phyloP scores from a whole-genome alignment of 2,329 filamentous ascomycete species.

The Cladosporium oxysporum region DNA sequence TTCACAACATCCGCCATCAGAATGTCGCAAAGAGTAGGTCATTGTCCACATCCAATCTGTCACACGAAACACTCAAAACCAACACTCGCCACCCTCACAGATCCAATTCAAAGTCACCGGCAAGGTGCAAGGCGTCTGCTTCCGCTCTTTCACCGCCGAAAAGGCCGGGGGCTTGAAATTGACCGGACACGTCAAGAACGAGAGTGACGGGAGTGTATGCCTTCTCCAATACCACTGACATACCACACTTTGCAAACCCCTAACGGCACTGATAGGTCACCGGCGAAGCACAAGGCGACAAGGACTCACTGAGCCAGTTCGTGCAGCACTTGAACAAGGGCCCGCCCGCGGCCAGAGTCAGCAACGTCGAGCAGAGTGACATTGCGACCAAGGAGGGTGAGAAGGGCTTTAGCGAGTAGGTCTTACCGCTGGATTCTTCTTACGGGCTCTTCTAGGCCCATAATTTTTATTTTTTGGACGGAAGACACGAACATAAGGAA shows the following conservation, averaged over 20 bases:
- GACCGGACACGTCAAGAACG: conserved; percentile 51
- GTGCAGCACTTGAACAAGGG: conserved; percentile 75
- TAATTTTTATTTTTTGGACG: neutral
- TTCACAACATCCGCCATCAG: conserved; percentile 18
- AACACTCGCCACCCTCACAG: conserved; percentile 30
- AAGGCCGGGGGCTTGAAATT: conserved; percentile 47
- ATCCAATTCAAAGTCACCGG: conserved; percentile 52
- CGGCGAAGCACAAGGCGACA: conserved; percentile 81
- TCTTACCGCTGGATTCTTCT: neutral
- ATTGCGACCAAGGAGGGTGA: conserved; percentile 68
- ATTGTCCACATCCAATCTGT: neutral
- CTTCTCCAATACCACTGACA: neutral
- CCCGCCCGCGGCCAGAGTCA: conserved; percentile 70
- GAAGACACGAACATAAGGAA: neutral
- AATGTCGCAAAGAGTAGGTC: conserved; percentile 36
- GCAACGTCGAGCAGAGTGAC: conserved; percentile 69
- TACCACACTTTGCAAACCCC: neutral
- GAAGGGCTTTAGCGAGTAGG: conserved; percentile 54
- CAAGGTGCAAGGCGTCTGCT: conserved; percentile 54
- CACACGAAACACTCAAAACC: neutral
- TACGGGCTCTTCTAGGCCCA: neutral
- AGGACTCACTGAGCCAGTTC: conserved; percentile 66
- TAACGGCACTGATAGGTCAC: conserved; percentile 63
- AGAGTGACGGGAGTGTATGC: conserved; percentile 43
- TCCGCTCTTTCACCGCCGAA: conserved; percentile 48